Evolutionary conservation across 176 grass and related monocot species (phyloP).

Genomic region (Coix lacrymajobi): DNA sequence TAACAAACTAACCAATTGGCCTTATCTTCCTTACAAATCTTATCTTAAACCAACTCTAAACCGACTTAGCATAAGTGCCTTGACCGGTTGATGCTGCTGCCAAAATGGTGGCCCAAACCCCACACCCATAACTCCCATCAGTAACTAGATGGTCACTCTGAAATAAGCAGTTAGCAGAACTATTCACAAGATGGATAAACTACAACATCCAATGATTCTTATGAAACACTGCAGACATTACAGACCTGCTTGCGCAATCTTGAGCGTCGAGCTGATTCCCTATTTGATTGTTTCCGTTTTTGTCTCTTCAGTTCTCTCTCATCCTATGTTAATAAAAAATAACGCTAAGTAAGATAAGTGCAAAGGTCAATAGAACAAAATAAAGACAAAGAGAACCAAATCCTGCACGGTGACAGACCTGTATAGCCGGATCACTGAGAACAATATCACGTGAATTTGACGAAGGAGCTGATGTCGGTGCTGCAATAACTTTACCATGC

Average conservation of each 20-base stretch:
- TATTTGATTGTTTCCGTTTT: slow-evolving; percentile 63
- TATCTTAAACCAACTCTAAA: not conserved
- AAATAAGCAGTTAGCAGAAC: slow-evolving; percentile 10
- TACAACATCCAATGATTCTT: not conserved
- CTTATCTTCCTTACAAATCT: not conserved
- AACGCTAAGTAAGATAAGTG: not conserved
- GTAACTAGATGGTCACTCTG: not conserved
- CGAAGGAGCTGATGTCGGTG: slow-evolving; percentile 39
- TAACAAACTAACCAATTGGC: not conserved
- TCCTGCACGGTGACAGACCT: slow-evolving; percentile 25
- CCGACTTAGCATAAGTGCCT: not conserved
- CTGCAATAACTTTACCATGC: slow-evolving; percentile 42
- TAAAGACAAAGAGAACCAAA: slow-evolving; percentile 16
- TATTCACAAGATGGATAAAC: slow-evolving; percentile 4
- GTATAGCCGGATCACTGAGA: slow-evolving; percentile 47
- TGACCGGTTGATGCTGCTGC: not conserved
- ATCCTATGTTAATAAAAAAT: slow-evolving; percentile 33
- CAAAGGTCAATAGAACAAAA: slow-evolving; percentile 10
- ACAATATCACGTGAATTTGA: slow-evolving; percentile 46
- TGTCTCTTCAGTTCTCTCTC: slow-evolving; percentile 55
- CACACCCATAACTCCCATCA: not conserved
- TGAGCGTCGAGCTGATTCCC: slow-evolving; percentile 62
- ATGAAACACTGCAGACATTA: slow-evolving; percentile 1
- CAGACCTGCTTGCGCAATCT: slow-evolving; percentile 60
- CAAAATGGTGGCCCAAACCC: not conserved